Conservation (phyloP, 2,329 filamentous ascomycete species). For the Westerdykella ornata region DNA sequence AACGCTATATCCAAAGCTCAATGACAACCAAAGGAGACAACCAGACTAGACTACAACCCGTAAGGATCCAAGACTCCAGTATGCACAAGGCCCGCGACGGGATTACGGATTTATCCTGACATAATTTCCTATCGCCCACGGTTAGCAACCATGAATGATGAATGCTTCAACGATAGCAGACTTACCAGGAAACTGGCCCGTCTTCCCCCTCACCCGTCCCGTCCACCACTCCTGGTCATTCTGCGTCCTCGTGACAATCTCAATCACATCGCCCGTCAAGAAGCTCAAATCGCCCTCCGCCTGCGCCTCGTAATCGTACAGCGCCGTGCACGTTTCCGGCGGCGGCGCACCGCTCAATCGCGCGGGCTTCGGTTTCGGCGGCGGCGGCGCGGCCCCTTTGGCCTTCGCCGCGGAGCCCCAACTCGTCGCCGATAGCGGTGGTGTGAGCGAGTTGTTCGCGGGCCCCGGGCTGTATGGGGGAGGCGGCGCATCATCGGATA, state of each 20-base stretch:
- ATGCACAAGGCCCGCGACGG: background rate
- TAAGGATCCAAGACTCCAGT: no score
- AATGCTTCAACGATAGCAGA: constrained; percentile 3
- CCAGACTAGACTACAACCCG: no score
- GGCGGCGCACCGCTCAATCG: constrained; percentile 59
- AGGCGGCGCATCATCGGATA: constrained; percentile 33
- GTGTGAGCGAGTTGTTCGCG: constrained; percentile 18
- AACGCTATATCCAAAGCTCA: background rate
- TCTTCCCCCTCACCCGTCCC: constrained; percentile 68
- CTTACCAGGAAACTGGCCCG: constrained; percentile 92
- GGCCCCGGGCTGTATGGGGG: constrained; percentile 37
- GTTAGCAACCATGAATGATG: background rate
- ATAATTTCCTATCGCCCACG: background rate
- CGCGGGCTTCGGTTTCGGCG: constrained; percentile 59
- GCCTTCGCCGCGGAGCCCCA: constrained; percentile 44
- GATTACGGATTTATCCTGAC: background rate
- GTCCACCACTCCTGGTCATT: constrained; percentile 98
- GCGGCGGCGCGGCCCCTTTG: constrained; percentile 46
- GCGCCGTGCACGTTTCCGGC: constrained; percentile 74
- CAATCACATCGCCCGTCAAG: constrained; percentile 78
- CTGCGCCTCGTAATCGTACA: constrained; percentile 96
- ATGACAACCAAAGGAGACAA: background rate
- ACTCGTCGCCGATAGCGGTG: constrained; percentile 28
- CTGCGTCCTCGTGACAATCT: constrained; percentile 73
- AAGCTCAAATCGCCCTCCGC: constrained; percentile 93